phyloP scores from a whole-genome alignment of 2,329 filamentous ascomycete genomes.

The Amphichorda felina region DNA sequence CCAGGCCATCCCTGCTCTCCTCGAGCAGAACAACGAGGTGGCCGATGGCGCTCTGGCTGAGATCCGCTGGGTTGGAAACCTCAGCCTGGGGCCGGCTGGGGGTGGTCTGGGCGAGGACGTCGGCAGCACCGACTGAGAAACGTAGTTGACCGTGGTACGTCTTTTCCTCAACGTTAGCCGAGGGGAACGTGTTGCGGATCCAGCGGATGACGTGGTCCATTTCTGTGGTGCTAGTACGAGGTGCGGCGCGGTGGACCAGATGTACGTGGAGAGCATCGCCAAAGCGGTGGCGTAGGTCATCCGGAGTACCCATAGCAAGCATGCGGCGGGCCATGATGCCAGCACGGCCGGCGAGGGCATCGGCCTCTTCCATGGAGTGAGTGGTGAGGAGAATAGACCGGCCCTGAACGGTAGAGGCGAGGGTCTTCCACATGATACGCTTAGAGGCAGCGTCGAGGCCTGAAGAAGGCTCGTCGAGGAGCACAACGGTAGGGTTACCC shows the following conservation, averaged over 20 bases:
- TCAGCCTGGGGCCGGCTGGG: conserved; percentile 10
- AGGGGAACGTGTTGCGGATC: conserved; percentile 49
- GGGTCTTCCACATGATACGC: conserved; percentile 83
- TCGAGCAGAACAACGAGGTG: conserved; percentile 63
- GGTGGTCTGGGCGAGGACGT: conserved; percentile 15
- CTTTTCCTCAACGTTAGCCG: conserved; percentile 57
- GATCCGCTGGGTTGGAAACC: conserved; percentile 8
- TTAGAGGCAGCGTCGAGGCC: conserved; percentile 88
- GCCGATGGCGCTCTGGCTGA: conserved; percentile 45
- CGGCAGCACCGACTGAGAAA: conserved; percentile 58
- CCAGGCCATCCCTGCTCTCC: conserved; percentile 52
- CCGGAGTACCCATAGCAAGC: conserved; percentile 71
- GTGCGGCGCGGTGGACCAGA: conserved; percentile 62
- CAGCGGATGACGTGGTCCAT: conserved; percentile 56
- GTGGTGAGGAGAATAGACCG: conserved; percentile 83
- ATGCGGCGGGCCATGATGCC: conserved; percentile 80
- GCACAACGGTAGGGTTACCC: conserved; percentile 77
- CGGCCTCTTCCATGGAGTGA: conserved; percentile 91
- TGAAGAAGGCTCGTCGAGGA: conserved; percentile 81
- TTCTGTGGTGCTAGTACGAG: conserved; percentile 57
- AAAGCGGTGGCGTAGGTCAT: conserved; percentile 60
- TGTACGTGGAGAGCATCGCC: conserved; percentile 75
- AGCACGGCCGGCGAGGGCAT: conserved; percentile 70
- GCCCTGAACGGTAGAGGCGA: conserved; percentile 61
- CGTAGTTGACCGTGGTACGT: conserved; percentile 78